Conservation (phyloP, 2,329 filamentous ascomycete genomes). For the Penicillium sp. region DNA sequence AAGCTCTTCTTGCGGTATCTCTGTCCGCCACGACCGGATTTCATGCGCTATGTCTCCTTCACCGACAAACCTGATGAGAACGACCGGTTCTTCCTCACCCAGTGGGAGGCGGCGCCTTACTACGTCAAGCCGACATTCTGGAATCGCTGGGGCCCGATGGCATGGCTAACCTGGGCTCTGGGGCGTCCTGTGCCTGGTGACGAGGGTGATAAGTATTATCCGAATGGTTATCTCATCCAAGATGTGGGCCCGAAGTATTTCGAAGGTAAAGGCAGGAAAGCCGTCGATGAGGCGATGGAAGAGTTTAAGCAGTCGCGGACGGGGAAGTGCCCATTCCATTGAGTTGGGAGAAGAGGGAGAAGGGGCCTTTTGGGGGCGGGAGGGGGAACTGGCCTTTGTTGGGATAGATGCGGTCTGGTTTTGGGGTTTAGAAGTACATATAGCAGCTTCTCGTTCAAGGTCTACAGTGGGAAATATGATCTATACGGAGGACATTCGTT, state of each 20-base stretch:
- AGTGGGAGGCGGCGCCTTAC: slow-evolving; percentile 65
- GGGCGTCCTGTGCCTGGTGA: slow-evolving; percentile 53
- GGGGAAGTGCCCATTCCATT: slow-evolving; percentile 53
- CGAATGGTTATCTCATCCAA: slow-evolving; percentile 51
- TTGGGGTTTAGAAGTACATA: background rate
- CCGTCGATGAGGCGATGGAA: slow-evolving; percentile 34
- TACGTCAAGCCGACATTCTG: slow-evolving; percentile 62
- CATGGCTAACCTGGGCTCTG: slow-evolving; percentile 50
- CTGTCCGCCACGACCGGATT: slow-evolving; percentile 57
- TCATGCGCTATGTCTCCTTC: slow-evolving; percentile 40
- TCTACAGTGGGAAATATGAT: background rate
- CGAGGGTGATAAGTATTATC: slow-evolving; percentile 48
- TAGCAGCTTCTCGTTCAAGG: background rate
- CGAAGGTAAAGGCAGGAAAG: slow-evolving; percentile 51
- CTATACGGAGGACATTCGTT: background rate
- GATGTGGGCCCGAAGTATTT: slow-evolving; percentile 64
- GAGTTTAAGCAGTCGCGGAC: slow-evolving; percentile 49
- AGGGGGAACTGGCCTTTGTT: background rate
- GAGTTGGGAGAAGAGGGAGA: background rate
- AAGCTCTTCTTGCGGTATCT: slow-evolving; percentile 61
- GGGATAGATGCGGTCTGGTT: background rate
- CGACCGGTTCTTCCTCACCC: slow-evolving; percentile 52
- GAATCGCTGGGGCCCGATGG: slow-evolving; percentile 64
- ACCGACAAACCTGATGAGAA: slow-evolving; percentile 54
- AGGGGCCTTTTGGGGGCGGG: no score